A percentile compares a stretch with the other conserved stretches of the same genome.
phyloP scores from a whole-genome alignment of 1,139 yeast species.

The Blastobotrys buckinghamii region DNA sequence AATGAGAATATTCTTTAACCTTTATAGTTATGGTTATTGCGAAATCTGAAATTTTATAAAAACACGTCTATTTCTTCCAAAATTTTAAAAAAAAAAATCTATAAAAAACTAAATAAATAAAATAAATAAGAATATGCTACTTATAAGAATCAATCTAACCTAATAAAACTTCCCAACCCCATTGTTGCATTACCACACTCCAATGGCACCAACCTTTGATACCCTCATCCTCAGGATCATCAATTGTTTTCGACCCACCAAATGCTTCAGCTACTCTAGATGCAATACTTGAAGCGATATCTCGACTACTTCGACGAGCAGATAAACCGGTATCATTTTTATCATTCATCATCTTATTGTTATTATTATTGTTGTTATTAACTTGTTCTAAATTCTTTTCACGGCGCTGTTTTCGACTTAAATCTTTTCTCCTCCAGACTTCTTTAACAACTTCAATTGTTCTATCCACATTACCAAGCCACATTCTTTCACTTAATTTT shows the following conservation, averaged over 20 bases:
- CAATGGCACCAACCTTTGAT: constrained; percentile 55
- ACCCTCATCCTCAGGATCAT: constrained; percentile 32
- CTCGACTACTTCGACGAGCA: constrained; percentile 9
- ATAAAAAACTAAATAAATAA: neutral
- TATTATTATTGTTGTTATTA: neutral
- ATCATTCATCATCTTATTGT: neutral
- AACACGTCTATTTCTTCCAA: no score
- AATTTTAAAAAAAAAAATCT: neutral
- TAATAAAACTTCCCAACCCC: constrained; percentile 67
- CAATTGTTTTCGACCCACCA: neutral
- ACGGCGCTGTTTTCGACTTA: constrained; percentile 16
- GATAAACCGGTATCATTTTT: neutral
- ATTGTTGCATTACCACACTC: constrained; percentile 63
- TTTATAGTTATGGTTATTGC: no score
- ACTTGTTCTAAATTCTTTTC: constrained; percentile 5
- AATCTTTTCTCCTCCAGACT: constrained; percentile 59
- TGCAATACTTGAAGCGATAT: constrained; percentile 12
- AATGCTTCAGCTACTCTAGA: constrained; percentile 10
- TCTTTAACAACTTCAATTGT: constrained; percentile 65
- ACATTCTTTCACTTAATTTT: constrained; percentile 46
- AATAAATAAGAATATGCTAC: no score
- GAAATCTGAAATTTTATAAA: no score
- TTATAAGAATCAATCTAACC: constrained; percentile 25
- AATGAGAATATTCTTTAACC: no score
- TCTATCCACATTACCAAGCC: constrained; percentile 61